phyloP scores from a whole-genome alignment of 164 flowering plant genomes.

The Sextonia rubra region DNA sequence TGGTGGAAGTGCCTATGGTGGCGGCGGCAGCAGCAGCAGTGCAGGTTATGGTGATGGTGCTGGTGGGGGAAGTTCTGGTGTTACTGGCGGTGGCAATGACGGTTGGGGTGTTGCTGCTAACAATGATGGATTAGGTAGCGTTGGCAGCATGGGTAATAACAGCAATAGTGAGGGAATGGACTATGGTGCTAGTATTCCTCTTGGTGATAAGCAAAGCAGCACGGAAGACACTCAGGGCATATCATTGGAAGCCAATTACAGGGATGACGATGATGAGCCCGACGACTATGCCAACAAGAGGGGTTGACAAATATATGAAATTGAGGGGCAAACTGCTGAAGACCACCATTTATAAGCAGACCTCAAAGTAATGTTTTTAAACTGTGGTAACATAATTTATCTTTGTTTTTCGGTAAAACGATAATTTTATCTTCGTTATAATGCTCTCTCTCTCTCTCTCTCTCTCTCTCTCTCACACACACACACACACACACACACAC shows the following conservation, averaged over 20 bases:
- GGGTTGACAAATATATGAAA: slow-evolving; percentile 9
- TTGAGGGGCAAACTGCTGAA: neutral
- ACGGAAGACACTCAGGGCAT: slow-evolving; percentile 13
- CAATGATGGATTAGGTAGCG: slow-evolving; percentile 5
- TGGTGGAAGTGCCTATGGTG: neutral
- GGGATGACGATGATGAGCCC: slow-evolving; percentile 37
- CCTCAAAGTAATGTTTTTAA: neutral
- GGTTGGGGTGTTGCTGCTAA: slow-evolving; percentile 6
- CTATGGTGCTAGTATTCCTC: neutral
- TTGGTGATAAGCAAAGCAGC: neutral
- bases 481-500: too few relatives aligned
- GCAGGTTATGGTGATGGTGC: slow-evolving; percentile 4
- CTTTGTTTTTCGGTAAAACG: too few relatives aligned
- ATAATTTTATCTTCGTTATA: too few relatives aligned
- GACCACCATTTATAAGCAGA: neutral
- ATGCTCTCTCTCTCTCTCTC: too few relatives aligned
- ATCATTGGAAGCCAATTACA: slow-evolving; percentile 18
- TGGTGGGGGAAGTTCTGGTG: slow-evolving; percentile 4
- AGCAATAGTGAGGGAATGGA: slow-evolving; percentile 9
- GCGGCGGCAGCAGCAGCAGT: slow-evolving; percentile 7
- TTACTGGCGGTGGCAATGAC: slow-evolving; percentile 6
- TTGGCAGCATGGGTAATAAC: slow-evolving; percentile 6
- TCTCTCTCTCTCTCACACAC: too few relatives aligned
- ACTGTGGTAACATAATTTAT: too few relatives aligned
- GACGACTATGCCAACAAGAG: slow-evolving; percentile 40